Evolutionary conservation across 352 stramenopile genomes (phyloP).

Genomic region (Globisporangium takayamanum): DNA sequence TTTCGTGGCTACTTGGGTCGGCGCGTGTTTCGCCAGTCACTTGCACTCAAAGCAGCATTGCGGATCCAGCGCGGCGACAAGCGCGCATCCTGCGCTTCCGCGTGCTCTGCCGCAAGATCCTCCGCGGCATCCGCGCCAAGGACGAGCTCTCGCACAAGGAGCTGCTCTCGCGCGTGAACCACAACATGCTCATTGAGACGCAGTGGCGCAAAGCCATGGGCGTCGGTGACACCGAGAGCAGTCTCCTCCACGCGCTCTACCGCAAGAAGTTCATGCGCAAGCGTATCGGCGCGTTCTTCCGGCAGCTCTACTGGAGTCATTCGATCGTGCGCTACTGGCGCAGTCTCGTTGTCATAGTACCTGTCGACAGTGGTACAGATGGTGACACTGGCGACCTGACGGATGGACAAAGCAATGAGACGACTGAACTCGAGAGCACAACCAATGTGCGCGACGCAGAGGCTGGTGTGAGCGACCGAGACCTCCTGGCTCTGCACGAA

Average conservation of each 20-base stretch:
- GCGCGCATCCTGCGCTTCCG: constrained; percentile 30
- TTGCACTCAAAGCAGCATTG: constrained; percentile 33
- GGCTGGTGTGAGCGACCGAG: background rate
- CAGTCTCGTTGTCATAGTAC: constrained; percentile 16
- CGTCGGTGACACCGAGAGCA: constrained; percentile 44
- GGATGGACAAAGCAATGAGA: background rate
- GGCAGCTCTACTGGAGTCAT: constrained; percentile 19
- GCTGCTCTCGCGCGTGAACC: constrained; percentile 40
- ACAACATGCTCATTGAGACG: constrained; percentile 60
- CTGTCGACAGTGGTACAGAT: background rate
- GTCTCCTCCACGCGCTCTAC: constrained; percentile 50
- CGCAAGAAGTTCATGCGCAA: constrained; percentile 52
- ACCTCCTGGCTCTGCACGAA: too few relatives aligned
- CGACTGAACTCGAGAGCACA: background rate
- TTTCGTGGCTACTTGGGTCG: constrained; percentile 82
- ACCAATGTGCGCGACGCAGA: background rate
- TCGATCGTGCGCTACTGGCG: constrained; percentile 34
- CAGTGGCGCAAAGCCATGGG: constrained; percentile 66
- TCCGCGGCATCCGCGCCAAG: constrained; percentile 34
- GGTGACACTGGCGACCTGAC: background rate
- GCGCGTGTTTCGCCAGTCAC: constrained; percentile 24
- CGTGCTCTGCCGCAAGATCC: constrained; percentile 36
- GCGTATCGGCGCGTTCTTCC: constrained; percentile 28
- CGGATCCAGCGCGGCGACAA: constrained; percentile 32
- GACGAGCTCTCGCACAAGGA: constrained; percentile 45